Percentiles rank a stretch among this genome's conserved stretches.
Evolutionary conservation across 1,284 basidiomycete species (phyloP).

Genomic region (Leccinum pachyderme): DNA sequence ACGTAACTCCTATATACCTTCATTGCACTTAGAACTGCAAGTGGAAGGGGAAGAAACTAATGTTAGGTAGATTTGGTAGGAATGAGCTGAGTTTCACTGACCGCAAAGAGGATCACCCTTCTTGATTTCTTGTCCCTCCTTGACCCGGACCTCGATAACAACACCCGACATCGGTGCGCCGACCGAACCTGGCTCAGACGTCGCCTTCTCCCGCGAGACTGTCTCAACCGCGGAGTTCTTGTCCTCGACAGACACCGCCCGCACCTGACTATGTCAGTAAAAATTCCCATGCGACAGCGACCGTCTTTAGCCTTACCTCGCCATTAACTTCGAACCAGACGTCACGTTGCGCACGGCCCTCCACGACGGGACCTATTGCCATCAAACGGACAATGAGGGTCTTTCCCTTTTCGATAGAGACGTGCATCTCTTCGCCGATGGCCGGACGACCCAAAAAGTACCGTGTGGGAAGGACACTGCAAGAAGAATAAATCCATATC

Average conservation of each 20-base stretch:
- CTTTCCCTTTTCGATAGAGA: constrained; percentile 97
- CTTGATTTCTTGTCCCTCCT: constrained; percentile 96
- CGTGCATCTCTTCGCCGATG: constrained; percentile 93
- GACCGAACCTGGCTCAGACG: constrained; percentile 90
- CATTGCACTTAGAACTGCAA: constrained; percentile 83
- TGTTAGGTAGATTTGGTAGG: not conserved
- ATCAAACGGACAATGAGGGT: constrained; percentile 95
- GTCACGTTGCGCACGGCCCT: constrained; percentile 89
- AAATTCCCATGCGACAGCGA: constrained; percentile 7
- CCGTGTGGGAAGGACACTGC: constrained; percentile 89
- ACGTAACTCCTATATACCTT: constrained; percentile 52
- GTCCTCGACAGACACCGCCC: constrained; percentile 93
- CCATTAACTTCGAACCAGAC: constrained; percentile 99
- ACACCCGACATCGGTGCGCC: constrained; percentile 98
- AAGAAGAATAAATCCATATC: constrained; percentile 17
- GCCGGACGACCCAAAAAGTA: constrained; percentile 95
- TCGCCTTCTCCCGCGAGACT: constrained; percentile 91
- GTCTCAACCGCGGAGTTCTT: constrained; percentile 95
- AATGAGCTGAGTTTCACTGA: constrained; percentile 38
- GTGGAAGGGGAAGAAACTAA: constrained; percentile 10
- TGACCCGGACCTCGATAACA: constrained; percentile 95
- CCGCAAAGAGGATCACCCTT: constrained; percentile 93
- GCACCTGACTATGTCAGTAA: constrained; percentile 51
- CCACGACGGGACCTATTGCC: constrained; percentile 91
- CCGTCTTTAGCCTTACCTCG: constrained; percentile 54